A percentile compares a stretch with the other conserved stretches of the same genome.
phyloP scores from a whole-genome alignment of 441 rosid species.

The Jatropha multifida region DNA sequence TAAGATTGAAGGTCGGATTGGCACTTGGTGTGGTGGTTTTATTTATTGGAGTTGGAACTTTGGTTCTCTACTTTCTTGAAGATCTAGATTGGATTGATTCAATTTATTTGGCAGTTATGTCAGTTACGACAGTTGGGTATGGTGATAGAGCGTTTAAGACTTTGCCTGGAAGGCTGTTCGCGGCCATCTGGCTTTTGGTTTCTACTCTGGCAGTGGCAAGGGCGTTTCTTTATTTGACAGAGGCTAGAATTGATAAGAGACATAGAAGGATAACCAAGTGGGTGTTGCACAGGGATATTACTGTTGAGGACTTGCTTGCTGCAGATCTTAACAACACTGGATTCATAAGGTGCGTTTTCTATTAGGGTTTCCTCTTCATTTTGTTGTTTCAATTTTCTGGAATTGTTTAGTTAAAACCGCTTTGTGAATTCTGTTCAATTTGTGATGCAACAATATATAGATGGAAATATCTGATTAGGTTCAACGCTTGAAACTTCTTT shows the following conservation, averaged over 20 bases:
- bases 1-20: conserved; percentile 72
- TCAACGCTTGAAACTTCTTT: not conserved
- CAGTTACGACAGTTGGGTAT: conserved; percentile 89
- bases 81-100: conserved; percentile 64
- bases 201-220: conserved; percentile 86
- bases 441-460: not conserved
- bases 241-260: conserved; percentile 74
- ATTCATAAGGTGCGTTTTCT: conserved; percentile 58
- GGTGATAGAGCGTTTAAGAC: conserved; percentile 84
- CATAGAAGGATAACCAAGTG: conserved; percentile 68
- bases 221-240: conserved; percentile 79
- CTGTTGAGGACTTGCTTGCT: conserved; percentile 72
- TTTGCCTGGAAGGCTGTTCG: conserved; percentile 67
- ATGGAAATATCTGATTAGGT: not conserved
- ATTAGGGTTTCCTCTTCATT: not conserved
- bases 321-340: conserved; percentile 77
- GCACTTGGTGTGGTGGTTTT: conserved; percentile 79
- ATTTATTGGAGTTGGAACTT: conserved; percentile 59
- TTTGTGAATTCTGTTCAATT: not conserved
- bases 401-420: not conserved
- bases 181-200: conserved; percentile 71
- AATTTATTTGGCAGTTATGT: conserved; percentile 85
- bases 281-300: conserved; percentile 74
- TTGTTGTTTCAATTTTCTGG: conserved; percentile 6
- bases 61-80: conserved; percentile 60